phyloP scores from a whole-genome alignment of 305 asterid genomes.

The Fraxinus floribunda region DNA sequence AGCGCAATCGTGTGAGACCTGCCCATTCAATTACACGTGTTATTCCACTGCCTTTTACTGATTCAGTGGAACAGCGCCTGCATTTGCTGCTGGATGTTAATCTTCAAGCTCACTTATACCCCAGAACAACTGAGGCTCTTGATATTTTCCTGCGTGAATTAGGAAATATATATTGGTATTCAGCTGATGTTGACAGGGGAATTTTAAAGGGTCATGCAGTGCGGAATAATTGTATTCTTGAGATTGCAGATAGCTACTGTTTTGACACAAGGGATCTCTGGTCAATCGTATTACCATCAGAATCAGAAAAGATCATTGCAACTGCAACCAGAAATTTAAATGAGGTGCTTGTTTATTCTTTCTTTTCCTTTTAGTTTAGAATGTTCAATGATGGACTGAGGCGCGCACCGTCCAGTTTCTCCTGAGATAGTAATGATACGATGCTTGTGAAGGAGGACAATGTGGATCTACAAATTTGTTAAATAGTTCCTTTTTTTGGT shows the following conservation, averaged over 20 bases:
- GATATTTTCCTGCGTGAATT: conserved; percentile 58
- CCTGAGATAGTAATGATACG: conserved; percentile 7
- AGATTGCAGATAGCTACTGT: conserved; percentile 64
- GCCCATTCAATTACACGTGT: conserved; percentile 67
- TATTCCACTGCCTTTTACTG: conserved; percentile 81
- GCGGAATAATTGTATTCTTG: conserved; percentile 50
- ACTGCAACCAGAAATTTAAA: conserved; percentile 67
- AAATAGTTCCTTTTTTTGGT: neutral
- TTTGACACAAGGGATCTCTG: conserved; percentile 65
- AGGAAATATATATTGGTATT: conserved; percentile 84
- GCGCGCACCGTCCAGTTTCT: conserved; percentile 4
- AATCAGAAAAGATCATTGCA: conserved; percentile 78
- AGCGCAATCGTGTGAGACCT: conserved; percentile 56
- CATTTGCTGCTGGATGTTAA: conserved; percentile 74
- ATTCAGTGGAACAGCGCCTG: conserved; percentile 81
- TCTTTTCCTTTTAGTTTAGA: conserved; percentile 18
- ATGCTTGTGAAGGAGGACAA: neutral
- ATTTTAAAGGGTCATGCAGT: conserved; percentile 75
- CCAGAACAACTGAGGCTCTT: conserved; percentile 85
- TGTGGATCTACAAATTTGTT: conserved; percentile 11
- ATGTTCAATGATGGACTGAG: neutral
- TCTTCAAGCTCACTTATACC: conserved; percentile 67
- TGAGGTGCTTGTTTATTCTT: conserved; percentile 58
- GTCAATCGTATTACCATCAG: conserved; percentile 85
- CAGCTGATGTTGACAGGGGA: conserved; percentile 63